phyloP scores from a whole-genome alignment of 164 flowering plant genomes.

The Sextonia rubra region DNA sequence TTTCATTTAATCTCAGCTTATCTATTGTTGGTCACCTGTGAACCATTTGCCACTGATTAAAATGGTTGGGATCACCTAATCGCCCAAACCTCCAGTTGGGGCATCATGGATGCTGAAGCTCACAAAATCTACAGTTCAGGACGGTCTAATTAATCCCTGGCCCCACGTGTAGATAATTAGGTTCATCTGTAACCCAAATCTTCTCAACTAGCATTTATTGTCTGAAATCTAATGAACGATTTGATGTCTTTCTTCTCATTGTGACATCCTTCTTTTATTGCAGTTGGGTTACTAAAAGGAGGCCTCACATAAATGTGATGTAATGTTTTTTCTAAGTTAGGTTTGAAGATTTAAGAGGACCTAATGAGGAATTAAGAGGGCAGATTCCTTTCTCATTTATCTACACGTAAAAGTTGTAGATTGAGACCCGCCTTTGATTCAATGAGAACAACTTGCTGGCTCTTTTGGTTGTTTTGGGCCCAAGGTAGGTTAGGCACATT shows the following conservation, averaged over 20 bases:
- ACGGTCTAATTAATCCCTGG: too few species aligned
- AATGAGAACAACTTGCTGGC: background rate
- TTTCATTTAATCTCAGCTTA: too few species aligned
- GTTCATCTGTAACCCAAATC: too few species aligned
- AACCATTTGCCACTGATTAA: too few species aligned
- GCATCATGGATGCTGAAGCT: too few species aligned
- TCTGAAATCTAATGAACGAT: background rate
- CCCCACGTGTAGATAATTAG: too few species aligned
- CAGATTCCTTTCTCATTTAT: background rate
- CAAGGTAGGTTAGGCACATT: background rate
- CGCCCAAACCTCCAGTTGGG: too few species aligned
- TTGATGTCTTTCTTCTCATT: background rate
- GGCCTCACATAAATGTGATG: background rate
- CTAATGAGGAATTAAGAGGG: background rate
- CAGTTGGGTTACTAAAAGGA: background rate
- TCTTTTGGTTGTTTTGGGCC: background rate
- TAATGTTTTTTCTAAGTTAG: background rate
- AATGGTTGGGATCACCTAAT: too few species aligned
- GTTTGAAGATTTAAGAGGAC: background rate
- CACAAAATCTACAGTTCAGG: too few species aligned
- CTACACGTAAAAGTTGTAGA: background rate
- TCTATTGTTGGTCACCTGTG: too few species aligned
- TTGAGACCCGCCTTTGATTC: background rate
- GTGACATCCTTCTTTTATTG: background rate
- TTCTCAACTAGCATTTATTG: too few species aligned